Evolutionary conservation across 2,329 filamentous ascomycete species (phyloP), one percentile per base, ranked within the genome.

Genomic region (Penicillium sp.): DNA sequence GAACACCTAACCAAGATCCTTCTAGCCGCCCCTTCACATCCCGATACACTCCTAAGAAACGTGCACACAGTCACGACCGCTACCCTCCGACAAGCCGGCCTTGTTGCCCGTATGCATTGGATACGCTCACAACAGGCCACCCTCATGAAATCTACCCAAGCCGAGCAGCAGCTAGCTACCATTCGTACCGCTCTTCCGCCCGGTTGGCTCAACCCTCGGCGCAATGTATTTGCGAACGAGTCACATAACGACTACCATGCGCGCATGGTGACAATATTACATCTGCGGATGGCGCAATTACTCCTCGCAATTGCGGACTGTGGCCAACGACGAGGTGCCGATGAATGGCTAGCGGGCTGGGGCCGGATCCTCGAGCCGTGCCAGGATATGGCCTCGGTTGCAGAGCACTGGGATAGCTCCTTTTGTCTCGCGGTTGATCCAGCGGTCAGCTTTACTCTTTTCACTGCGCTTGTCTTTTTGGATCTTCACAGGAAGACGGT

Each of bases 391-490:
- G 70, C 71, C 2, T 60, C 61, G 3, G 49, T 75, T 1, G 67
- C 71, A 1, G 66, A 67, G 30, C 68, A 78, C 38, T 78, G 76
- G 76, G 67, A 76, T 55, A 71, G 67, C 44, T 65, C 69, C 5
- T 73, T 71, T 52, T 74, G 66, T 30, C 60, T 70, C 35, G 66
- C 63, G 3, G 73, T 75, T 5, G 75, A 78, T 51, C 75, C 76
- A 9, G 76, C 75, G n/a, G 71, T 77, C 47, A 72, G 68, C 38
- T 70, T 78, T 35, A 75, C 73, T 19, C 60, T 72, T n/a, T 73
- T 71, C 35, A 64, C 68, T 8, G 68, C 70, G 26, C 67, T 77
- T 8, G 67, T 70, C 44, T 62, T 76, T 9, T 58, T 75, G 5
- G 66, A 76, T 61, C 58, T 77, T 3, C 74, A 76, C 58, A 44